These are phyloP conservation scores for Penicillium sclerotiorum DNA, from an alignment of 2,329 filamentous ascomycete species.

Conservation along the genomic window DNA sequence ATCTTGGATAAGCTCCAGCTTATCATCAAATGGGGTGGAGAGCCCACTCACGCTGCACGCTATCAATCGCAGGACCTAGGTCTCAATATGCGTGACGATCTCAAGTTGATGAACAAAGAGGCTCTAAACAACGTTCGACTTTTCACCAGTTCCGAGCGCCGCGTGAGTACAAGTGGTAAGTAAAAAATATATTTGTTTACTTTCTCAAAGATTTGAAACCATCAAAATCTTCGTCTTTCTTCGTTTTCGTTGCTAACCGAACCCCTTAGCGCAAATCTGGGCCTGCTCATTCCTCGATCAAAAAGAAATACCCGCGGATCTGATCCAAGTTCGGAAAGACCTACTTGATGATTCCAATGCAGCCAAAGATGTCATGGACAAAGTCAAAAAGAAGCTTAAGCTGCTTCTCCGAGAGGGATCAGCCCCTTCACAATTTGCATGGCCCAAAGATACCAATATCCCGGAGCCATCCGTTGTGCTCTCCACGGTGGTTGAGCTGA, in stretches of 20 bases:
- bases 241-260: conserved; percentile 1
- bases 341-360: conserved; percentile 96
- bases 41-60: conserved; percentile 93
- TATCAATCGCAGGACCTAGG: conserved; percentile 96
- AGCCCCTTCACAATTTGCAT: conserved; percentile 94
- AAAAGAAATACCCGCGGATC: conserved; percentile 81
- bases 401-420: conserved; percentile 88
- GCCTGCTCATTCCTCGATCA: conserved; percentile 84
- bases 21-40: conserved; percentile 98
- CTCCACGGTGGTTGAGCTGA: conserved; percentile 86
- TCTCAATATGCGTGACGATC: conserved; percentile 92
- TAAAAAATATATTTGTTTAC: conserved; percentile 3
- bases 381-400: conserved; percentile 99
- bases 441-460: conserved; percentile 80
- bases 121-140: conserved; percentile 90
- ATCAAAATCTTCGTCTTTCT: background rate
- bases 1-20: conserved; percentile 95
- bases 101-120: conserved; percentile 88
- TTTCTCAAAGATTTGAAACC: background rate
- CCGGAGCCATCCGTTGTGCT: conserved; percentile 94
- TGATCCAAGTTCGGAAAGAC: conserved; percentile 90
- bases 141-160: conserved; percentile 92
- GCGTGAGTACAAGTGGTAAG: conserved; percentile 80
- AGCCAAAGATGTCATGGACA: conserved; percentile 98
- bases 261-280: conserved; percentile 78